These are phyloP conservation scores for Podospora tetraspora DNA, from an alignment of 495 filamentous ascomycete species.

Conservation along the genomic window DNA sequence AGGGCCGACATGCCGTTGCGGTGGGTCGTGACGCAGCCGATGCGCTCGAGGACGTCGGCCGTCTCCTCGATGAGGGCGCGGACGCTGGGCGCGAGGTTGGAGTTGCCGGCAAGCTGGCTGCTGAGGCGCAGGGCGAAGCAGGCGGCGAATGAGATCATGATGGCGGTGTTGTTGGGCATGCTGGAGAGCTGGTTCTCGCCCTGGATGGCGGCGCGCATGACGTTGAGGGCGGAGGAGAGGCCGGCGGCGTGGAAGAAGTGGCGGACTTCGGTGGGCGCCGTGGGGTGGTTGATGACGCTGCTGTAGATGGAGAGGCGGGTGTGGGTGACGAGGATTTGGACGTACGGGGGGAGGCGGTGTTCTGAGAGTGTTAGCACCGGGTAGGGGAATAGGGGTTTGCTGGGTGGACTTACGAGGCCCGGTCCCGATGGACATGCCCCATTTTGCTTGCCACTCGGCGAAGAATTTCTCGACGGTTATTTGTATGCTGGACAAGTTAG, in stretches of 20 bases:
- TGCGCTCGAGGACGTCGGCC: slow-evolving; percentile 61
- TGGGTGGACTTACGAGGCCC: slow-evolving; percentile 41
- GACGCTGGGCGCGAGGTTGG: slow-evolving; percentile 61
- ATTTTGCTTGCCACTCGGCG: slow-evolving; percentile 55
- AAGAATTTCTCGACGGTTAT: slow-evolving; percentile 58
- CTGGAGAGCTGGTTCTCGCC: slow-evolving; percentile 63
- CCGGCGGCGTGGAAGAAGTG: slow-evolving; percentile 65
- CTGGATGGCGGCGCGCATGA: slow-evolving; percentile 68
- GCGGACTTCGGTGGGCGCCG: slow-evolving; percentile 62
- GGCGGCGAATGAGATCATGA: slow-evolving; percentile 72
- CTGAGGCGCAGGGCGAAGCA: slow-evolving; percentile 64
- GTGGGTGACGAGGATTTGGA: slow-evolving; percentile 69
- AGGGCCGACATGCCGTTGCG: slow-evolving; percentile 57
- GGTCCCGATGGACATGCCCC: slow-evolving; percentile 55
- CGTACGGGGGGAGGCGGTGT: slow-evolving; percentile 61
- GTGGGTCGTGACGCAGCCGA: slow-evolving; percentile 58
- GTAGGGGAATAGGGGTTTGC: not conserved
- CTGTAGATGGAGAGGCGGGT: slow-evolving; percentile 67
- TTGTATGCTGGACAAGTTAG: slow-evolving; percentile 44
- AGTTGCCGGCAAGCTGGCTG: slow-evolving; percentile 50
- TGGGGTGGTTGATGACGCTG: slow-evolving; percentile 68
- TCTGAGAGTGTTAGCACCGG: slow-evolving; percentile 32
- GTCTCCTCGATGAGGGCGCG: slow-evolving; percentile 63
- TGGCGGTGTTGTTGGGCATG: slow-evolving; percentile 73
- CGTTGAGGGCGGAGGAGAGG: slow-evolving; percentile 63